Evolutionary conservation across 805 yeast genomes (phyloP).

Genomic region (Ogataea degrootiae): DNA sequence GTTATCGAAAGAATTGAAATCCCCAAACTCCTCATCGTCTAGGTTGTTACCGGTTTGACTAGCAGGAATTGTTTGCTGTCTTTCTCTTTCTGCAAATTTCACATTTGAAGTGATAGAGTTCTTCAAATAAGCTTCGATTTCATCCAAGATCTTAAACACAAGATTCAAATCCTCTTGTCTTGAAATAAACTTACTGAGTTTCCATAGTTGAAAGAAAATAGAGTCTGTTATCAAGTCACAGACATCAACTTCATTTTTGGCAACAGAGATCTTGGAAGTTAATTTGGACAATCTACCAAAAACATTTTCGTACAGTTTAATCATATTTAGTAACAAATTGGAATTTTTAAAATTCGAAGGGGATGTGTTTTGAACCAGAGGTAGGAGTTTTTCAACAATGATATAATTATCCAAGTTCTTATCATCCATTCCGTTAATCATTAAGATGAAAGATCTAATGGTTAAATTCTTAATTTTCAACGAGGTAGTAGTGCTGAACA

Average conservation of each 20-base stretch:
- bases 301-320: slow-evolving; percentile 26
- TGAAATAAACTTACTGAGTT: slow-evolving; percentile 21
- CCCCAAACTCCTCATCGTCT: slow-evolving; percentile 15
- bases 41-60: neutral
- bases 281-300: slow-evolving; percentile 23
- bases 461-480: slow-evolving; percentile 72
- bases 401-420: slow-evolving; percentile 67
- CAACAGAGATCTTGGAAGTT: slow-evolving; percentile 18
- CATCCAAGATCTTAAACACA: slow-evolving; percentile 12
- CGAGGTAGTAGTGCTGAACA: slow-evolving; percentile 82
- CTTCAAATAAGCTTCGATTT: slow-evolving; percentile 18
- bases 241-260: slow-evolving; percentile 21
- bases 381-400: slow-evolving; percentile 75
- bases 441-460: slow-evolving; percentile 50
- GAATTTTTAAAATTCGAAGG: slow-evolving; percentile 28
- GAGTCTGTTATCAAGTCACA: slow-evolving; percentile 27
- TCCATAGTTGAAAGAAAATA: slow-evolving; percentile 33
- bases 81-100: slow-evolving; percentile 3
- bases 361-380: slow-evolving; percentile 48
- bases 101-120: slow-evolving; percentile 13
- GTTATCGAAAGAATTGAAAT: slow-evolving; percentile 1
- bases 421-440: slow-evolving; percentile 38
- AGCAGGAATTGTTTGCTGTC: neutral
- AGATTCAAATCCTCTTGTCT: slow-evolving; percentile 19
- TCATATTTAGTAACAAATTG: slow-evolving; percentile 25